Base-by-base conservation (phyloP, 306 rosid species). In the Citrullus colocynthis region DNA sequence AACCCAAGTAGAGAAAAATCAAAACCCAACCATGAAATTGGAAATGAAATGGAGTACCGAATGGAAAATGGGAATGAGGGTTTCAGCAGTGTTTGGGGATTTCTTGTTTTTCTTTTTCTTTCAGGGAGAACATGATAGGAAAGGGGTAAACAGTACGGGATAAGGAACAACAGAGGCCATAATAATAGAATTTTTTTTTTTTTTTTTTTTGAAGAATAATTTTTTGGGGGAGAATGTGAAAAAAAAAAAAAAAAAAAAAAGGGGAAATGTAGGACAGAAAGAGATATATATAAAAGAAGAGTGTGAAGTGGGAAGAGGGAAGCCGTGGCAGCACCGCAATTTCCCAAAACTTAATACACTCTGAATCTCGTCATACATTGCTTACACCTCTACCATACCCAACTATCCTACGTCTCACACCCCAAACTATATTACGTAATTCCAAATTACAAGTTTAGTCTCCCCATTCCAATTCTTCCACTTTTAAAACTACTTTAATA, bases 81-180 rank as follows among this genome's bases (percentile, higher is more conserved):
- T 11, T 69, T 69, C 36, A 41, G 76, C 15, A 42, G 17, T 37
- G 14, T 6, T 37, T 41, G 32, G 10, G 9, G 1, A 15, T 36
- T 36, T 36, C 39, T 36, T 16, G 16, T 18, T 7, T 16, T 17
- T 37, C 37, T 14, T 24, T 34, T 16, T 74, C 36, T 32, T 18
- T 37, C 55, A 56, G 32, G 16, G 10, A 37, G 64, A 75, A 52
- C 34, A 75, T 75, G 79, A 56, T 61, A 63, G 79, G 67, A 56
- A 70, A 72, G 18, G 72, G 55, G 69, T 16, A 85, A 80, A 42
- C 72, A 67, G 82, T 81, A 84, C 82, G 86, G 80, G 95, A 89
- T 91, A 86, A 88, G 95, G 93, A 85, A 80, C 79, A 87, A 81
- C 9, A 84, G 86, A 86, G 85, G 76, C 91, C 98, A 85, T 85